Evolutionary conservation across 2,329 filamentous ascomycete genomes (phyloP).

Genomic region (Penicillium sp.): DNA sequence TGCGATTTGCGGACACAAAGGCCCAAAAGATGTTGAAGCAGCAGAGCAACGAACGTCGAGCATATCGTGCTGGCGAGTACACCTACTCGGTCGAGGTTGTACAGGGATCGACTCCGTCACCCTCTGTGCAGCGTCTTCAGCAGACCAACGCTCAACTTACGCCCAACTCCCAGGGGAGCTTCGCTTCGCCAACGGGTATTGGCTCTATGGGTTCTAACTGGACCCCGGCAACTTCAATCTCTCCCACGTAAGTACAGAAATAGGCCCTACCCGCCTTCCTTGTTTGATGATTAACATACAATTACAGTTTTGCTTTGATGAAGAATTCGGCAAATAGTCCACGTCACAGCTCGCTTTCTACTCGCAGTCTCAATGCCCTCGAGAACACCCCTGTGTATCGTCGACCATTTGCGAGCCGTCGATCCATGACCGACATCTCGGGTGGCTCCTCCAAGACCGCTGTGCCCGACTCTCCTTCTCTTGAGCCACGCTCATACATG

Average conservation of each 20-base stretch:
- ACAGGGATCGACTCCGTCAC: slow-evolving; percentile 49
- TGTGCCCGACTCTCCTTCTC: slow-evolving; percentile 34
- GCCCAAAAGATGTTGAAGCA: slow-evolving; percentile 97
- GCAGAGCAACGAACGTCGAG: slow-evolving; percentile 90
- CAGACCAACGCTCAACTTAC: slow-evolving; percentile 46
- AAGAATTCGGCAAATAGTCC: slow-evolving; percentile 42
- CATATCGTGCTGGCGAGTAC: slow-evolving; percentile 96
- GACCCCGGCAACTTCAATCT: slow-evolving; percentile 54
- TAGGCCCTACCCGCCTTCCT: background rate
- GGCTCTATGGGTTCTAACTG: slow-evolving; percentile 45
- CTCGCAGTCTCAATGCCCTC: slow-evolving; percentile 41
- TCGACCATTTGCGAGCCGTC: slow-evolving; percentile 30
- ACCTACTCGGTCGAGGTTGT: slow-evolving; percentile 61
- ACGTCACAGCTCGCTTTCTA: slow-evolving; percentile 43
- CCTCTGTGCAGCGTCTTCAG: slow-evolving; percentile 46
- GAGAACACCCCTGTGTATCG: slow-evolving; percentile 46
- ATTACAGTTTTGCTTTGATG: slow-evolving; percentile 41
- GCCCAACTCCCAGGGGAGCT: slow-evolving; percentile 48
- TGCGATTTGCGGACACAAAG: slow-evolving; percentile 95
- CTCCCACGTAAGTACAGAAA: slow-evolving; percentile 47
- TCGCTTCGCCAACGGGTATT: slow-evolving; percentile 47
- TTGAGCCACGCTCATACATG: slow-evolving; percentile 38
- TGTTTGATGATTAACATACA: slow-evolving; percentile 31
- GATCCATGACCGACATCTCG: slow-evolving; percentile 37
- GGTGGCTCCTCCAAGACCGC: slow-evolving; percentile 42